Evolutionary conservation across 208 protist genomes (phyloP).

Genomic region (Wallacemonas sp.): DNA sequence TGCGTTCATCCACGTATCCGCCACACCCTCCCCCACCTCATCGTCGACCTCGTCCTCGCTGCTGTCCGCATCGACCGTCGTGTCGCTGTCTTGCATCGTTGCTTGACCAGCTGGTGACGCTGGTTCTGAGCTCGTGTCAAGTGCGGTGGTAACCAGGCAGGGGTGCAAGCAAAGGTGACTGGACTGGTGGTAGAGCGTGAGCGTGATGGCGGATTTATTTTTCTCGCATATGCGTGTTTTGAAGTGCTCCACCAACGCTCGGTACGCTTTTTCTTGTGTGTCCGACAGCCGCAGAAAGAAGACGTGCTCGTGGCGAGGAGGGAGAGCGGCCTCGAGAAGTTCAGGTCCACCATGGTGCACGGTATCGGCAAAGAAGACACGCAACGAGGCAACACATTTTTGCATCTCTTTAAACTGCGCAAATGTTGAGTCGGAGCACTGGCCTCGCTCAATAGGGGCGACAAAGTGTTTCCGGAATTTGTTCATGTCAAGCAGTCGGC

Average conservation of each 20-base stretch:
- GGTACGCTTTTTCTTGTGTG: constrained; percentile 73
- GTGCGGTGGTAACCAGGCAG: constrained; percentile 12
- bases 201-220: constrained; percentile 23
- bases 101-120: not conserved
- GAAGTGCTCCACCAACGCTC: constrained; percentile 39
- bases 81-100: not conserved
- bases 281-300: constrained; percentile 65
- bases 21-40: constrained; percentile 20
- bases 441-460: constrained; percentile 58
- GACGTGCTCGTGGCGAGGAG: constrained; percentile 62
- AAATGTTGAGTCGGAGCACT: constrained; percentile 68
- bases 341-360: constrained; percentile 80
- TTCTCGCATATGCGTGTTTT: constrained; percentile 7
- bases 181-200: constrained; percentile 59
- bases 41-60: constrained; percentile 1
- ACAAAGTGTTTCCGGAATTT: constrained; percentile 71
- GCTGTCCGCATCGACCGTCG: not conserved
- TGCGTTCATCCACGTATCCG: not conserved
- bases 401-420: constrained; percentile 81
- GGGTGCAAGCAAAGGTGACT: constrained; percentile 82
- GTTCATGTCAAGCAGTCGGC: constrained; percentile 38
- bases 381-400: constrained; percentile 66
- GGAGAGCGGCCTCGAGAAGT: constrained; percentile 66
- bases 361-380: constrained; percentile 56
- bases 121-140: constrained; percentile 6